Percentiles rank a stretch among this genome's conserved stretches.
Evolutionary conservation across 371 early-diverging fungal species (phyloP).

Genomic region (Parasitella parasitica): DNA sequence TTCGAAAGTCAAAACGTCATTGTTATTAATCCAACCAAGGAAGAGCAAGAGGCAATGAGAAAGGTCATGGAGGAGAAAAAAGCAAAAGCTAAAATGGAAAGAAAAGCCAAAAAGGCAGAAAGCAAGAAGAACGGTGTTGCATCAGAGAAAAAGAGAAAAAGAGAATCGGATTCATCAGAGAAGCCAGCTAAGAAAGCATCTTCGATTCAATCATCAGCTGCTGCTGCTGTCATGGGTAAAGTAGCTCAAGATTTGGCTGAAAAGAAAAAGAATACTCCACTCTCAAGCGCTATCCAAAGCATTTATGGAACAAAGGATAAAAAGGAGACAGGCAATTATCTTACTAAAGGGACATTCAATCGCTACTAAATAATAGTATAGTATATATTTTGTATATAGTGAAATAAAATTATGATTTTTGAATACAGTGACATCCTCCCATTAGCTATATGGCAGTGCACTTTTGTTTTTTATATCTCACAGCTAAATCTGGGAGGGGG

Average conservation of each 20-base stretch:
- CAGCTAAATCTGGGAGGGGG: no score
- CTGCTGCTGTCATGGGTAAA: slow-evolving; percentile 55
- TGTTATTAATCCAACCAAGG: slow-evolving; percentile 74
- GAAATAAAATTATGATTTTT: no score
- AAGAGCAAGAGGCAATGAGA: slow-evolving; percentile 60
- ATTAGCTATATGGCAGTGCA: no score
- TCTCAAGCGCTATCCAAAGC: slow-evolving; percentile 58
- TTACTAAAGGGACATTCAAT: slow-evolving; percentile 72
- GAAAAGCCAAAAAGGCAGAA: slow-evolving; percentile 50
- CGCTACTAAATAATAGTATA: slow-evolving; percentile 39
- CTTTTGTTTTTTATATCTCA: no score
- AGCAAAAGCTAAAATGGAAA: slow-evolving; percentile 59
- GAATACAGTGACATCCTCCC: no score
- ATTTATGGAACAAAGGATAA: slow-evolving; percentile 49
- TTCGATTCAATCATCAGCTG: slow-evolving; percentile 34
- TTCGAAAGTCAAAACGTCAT: slow-evolving; percentile 64
- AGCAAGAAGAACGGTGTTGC: slow-evolving; percentile 20
- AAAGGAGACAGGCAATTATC: slow-evolving; percentile 54
- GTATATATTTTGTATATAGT: neutral
- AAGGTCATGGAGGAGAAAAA: slow-evolving; percentile 57
- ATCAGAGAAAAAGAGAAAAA: slow-evolving; percentile 28
- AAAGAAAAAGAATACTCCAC: slow-evolving; percentile 34
- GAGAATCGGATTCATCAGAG: slow-evolving; percentile 3
- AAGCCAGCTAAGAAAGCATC: slow-evolving; percentile 17
- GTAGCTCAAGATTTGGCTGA: slow-evolving; percentile 57